Percentiles rank a stretch among this genome's conserved stretches.
Conservation (phyloP, 805 yeast species). For the Middelhovenomyces tepae region DNA sequence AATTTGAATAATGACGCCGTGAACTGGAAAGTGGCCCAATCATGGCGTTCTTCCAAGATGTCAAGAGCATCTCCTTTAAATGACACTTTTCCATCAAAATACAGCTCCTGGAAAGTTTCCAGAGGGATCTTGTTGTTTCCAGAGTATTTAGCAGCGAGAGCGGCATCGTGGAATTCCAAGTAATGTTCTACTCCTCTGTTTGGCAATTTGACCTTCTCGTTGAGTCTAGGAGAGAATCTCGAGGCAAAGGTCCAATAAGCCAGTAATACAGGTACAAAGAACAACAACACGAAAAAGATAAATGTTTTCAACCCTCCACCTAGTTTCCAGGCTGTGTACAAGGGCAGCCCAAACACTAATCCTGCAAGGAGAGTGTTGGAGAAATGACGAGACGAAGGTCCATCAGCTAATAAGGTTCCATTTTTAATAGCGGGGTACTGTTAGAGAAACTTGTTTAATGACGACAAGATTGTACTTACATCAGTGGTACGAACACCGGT, state of each 20-base stretch:
- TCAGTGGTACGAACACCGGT: conserved; percentile 46
- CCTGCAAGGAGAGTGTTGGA: conserved; percentile 47
- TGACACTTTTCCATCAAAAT: conserved; percentile 72
- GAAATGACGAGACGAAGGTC: conserved; percentile 75
- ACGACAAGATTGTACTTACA: conserved; percentile 24
- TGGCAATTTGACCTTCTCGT: conserved; percentile 69
- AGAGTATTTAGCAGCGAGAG: conserved; percentile 54
- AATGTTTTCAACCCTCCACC: conserved; percentile 58
- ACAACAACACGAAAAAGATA: conserved; percentile 46
- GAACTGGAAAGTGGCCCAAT: conserved; percentile 79
- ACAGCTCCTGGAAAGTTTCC: conserved; percentile 86
- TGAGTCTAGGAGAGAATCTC: conserved; percentile 69
- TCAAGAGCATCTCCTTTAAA: conserved; percentile 86
- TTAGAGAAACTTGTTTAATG: conserved; percentile 10
- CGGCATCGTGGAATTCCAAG: conserved; percentile 71
- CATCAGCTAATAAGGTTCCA: conserved; percentile 87
- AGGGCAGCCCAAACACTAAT: conserved; percentile 51
- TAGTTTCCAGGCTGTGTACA: conserved; percentile 49
- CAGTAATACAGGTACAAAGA: conserved; percentile 63
- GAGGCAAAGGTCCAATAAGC: conserved; percentile 77
- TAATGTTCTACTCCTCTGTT: conserved; percentile 70
- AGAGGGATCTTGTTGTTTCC: conserved; percentile 77
- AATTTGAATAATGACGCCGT: conserved; percentile 68
- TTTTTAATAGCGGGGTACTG: conserved; percentile 67
- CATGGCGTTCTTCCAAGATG: conserved; percentile 77